These are phyloP conservation scores for Polyporus arcularius DNA, from an alignment of 768 basidiomycete genomes.

Conservation along the genomic window DNA sequence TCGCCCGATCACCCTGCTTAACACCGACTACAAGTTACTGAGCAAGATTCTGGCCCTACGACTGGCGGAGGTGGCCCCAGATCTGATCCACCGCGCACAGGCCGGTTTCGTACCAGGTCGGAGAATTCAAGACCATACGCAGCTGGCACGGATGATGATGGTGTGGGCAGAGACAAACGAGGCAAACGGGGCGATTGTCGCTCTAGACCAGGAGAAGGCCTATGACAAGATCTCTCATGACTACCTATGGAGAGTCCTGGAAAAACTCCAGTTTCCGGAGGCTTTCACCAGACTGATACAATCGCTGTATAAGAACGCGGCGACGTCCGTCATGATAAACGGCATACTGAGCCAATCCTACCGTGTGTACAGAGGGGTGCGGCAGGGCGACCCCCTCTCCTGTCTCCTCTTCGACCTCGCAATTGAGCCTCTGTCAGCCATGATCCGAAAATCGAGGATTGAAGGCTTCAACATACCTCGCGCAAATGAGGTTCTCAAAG, in stretches of 20 bases:
- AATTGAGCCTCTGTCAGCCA: slow-evolving; percentile 31
- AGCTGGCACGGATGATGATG: slow-evolving; percentile 24
- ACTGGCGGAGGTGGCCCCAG: slow-evolving; percentile 12
- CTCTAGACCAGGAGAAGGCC: slow-evolving; percentile 22
- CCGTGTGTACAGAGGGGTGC: slow-evolving; percentile 32
- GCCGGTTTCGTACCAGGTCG: slow-evolving; percentile 39
- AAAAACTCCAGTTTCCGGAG: slow-evolving; percentile 2
- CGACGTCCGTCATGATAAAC: slow-evolving; percentile 36
- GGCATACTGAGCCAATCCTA: slow-evolving; percentile 30
- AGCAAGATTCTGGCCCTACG: slow-evolving; percentile 26
- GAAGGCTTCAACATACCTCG: slow-evolving; percentile 23
- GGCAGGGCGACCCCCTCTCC: slow-evolving; percentile 37
- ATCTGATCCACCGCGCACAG: slow-evolving; percentile 37
- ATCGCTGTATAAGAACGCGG: slow-evolving; percentile 31
- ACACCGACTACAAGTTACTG: slow-evolving; percentile 35
- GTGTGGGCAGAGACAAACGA: slow-evolving; percentile 9
- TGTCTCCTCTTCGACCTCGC: slow-evolving; percentile 35
- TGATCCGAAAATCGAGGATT: slow-evolving; percentile 20
- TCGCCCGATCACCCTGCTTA: slow-evolving; percentile 25
- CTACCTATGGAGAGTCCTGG: slow-evolving; percentile 15
- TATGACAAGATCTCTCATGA: slow-evolving; percentile 21
- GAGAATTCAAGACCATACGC: slow-evolving; percentile 34
- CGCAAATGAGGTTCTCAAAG: slow-evolving; percentile 2
- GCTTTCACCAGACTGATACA: slow-evolving; percentile 27
- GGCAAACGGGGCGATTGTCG: slow-evolving; percentile 10